phyloP scores from a whole-genome alignment of 495 filamentous ascomycete genomes.

The Penicillium robsamsonii region DNA sequence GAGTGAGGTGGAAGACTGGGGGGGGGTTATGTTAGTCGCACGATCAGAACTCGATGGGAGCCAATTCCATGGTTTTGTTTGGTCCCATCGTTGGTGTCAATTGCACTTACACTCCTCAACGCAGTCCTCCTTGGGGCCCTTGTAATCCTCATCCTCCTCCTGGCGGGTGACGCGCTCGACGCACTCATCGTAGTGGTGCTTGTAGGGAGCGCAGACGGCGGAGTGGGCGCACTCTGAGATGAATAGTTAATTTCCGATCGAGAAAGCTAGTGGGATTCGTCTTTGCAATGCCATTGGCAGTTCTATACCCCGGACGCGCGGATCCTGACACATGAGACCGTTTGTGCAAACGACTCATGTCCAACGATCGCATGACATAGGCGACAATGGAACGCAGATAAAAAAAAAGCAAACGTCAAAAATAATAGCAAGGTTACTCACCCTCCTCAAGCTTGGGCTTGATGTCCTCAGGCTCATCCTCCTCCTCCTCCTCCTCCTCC shows the following conservation, averaged over 20 bases:
- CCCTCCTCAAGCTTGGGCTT: conserved; percentile 90
- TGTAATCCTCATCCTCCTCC: conserved; percentile 61
- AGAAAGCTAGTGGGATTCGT: neutral
- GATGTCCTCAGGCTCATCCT: conserved; percentile 85
- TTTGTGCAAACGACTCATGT: conserved; percentile 4
- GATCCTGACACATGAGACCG: conserved; percentile 7
- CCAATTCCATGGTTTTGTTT: neutral
- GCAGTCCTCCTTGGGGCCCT: conserved; percentile 81
- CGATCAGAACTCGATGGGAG: neutral
- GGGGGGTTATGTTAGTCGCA: conserved; percentile 15
- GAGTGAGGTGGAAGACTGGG: conserved; percentile 93
- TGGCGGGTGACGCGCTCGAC: conserved; percentile 84
- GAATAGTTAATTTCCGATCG: conserved; percentile 16
- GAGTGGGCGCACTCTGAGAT: conserved; percentile 80
- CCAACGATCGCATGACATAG: neutral
- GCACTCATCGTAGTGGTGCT: conserved; percentile 98
- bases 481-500: conserved; percentile 92
- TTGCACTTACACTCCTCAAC: conserved; percentile 92
- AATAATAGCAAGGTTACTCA: conserved; percentile 48
- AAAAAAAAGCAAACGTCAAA: conserved; percentile 3
- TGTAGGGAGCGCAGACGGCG: conserved; percentile 76
- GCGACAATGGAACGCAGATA: neutral
- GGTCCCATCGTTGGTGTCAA: neutral
- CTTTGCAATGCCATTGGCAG: conserved; percentile 23
- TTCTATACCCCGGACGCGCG: neutral